phyloP scores from a whole-genome alignment of 2,329 filamentous ascomycete species.

The Clonostachys byssicola region DNA sequence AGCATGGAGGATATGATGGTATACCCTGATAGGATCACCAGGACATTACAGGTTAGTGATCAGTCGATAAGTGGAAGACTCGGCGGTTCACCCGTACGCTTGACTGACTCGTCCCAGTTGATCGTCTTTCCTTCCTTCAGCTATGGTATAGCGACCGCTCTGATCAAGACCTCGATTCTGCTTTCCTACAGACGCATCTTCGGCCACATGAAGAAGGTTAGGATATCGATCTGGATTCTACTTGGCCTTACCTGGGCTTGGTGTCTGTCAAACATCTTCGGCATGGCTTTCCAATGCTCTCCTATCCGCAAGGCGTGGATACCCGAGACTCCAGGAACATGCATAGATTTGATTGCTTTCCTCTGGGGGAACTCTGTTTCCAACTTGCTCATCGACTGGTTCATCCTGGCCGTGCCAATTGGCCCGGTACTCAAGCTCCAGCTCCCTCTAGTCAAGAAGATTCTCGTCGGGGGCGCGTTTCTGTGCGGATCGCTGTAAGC shows the following conservation, averaged over 20 bases:
- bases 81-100: no score
- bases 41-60: no score
- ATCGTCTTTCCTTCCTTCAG: no score
- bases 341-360: slow-evolving; percentile 17
- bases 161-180: slow-evolving; percentile 1
- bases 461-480: neutral
- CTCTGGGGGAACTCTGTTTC: neutral
- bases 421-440: neutral
- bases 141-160: neutral
- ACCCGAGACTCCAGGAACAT: slow-evolving; percentile 5
- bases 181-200: slow-evolving; percentile 1
- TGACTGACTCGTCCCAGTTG: no score
- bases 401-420: slow-evolving; percentile 1
- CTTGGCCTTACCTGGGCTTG: neutral
- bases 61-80: no score
- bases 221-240: neutral
- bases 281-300: slow-evolving; percentile 8
- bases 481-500: neutral
- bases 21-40: no score
- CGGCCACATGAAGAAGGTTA: neutral
- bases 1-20: no score
- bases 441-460: neutral
- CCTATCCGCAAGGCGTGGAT: slow-evolving; percentile 9
- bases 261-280: slow-evolving; percentile 3
- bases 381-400: slow-evolving; percentile 1